These are phyloP conservation scores for Cicer cuneatum DNA, from an alignment of 306 rosid genomes.

Conservation along the genomic window DNA sequence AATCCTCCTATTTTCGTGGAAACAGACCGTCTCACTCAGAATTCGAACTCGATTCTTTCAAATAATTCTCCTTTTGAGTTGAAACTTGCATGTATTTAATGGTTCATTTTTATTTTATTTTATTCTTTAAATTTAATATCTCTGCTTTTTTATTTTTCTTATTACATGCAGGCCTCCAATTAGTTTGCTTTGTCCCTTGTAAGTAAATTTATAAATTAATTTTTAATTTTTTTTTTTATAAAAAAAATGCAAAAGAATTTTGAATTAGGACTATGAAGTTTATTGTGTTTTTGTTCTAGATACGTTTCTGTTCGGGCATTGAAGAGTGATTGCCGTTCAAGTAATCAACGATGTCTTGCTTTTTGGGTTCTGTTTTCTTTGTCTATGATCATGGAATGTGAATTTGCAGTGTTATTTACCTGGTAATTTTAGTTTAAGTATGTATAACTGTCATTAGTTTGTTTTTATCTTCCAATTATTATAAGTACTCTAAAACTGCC, in stretches of 20 bases:
- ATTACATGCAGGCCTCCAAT: slow-evolving; percentile 65
- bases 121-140: slow-evolving; percentile 7
- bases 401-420: slow-evolving; percentile 47
- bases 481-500: not conserved
- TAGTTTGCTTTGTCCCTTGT: slow-evolving; percentile 58
- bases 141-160: not conserved
- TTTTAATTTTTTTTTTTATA: not conserved
- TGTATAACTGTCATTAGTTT: not conserved
- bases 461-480: not conserved
- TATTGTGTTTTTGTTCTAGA: slow-evolving; percentile 46
- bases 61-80: too few relatives aligned
- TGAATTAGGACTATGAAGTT: not conserved
- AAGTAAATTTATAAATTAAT: slow-evolving; percentile 39
- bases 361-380: slow-evolving; percentile 70
- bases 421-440: slow-evolving; percentile 49
- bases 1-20: too few relatives aligned
- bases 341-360: slow-evolving; percentile 64
- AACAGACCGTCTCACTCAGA: too few relatives aligned
- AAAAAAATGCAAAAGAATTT: not conserved
- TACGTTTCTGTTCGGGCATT: slow-evolving; percentile 57
- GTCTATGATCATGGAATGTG: slow-evolving; percentile 51
- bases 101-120: not conserved
- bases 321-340: slow-evolving; percentile 62
- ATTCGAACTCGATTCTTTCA: too few relatives aligned
- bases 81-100: not conserved